These are phyloP conservation scores for Arctostaphylos glauca DNA, from an alignment of 148 eudicot species.

Conservation along the genomic window DNA sequence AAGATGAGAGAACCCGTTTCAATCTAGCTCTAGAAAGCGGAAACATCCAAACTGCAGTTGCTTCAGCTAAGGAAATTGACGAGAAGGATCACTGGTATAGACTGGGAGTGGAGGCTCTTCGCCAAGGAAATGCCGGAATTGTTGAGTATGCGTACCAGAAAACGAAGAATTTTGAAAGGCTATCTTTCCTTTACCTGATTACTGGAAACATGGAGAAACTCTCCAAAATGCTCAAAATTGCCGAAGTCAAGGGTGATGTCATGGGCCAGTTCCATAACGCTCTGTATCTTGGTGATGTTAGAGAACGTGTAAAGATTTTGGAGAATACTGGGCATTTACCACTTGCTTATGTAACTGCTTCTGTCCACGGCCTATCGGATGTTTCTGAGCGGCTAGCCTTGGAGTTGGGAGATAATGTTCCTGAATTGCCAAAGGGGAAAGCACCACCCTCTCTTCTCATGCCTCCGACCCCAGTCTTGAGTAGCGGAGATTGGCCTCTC, in stretches of 20 bases:
- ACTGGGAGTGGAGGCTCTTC: slow-evolving; percentile 79
- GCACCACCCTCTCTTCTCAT: slow-evolving; percentile 49
- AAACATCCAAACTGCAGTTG: slow-evolving; percentile 73
- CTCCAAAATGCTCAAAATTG: slow-evolving; percentile 75
- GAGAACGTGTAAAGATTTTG: slow-evolving; percentile 69
- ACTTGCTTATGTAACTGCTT: slow-evolving; percentile 71
- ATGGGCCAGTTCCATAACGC: slow-evolving; percentile 89
- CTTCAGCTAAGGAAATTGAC: slow-evolving; percentile 78
- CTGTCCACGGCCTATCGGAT: slow-evolving; percentile 62
- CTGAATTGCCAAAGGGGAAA: slow-evolving; percentile 49
- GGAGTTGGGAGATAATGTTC: slow-evolving; percentile 59
- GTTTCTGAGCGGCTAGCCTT: slow-evolving; percentile 55
- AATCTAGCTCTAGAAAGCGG: slow-evolving; percentile 76
- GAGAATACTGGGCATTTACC: slow-evolving; percentile 69
- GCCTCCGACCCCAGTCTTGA: slow-evolving; percentile 56
- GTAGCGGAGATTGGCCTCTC: slow-evolving; percentile 77
- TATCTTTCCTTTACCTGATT: slow-evolving; percentile 68
- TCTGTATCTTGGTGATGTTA: slow-evolving; percentile 65
- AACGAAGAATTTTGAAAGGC: slow-evolving; percentile 73
- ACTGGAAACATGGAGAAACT: slow-evolving; percentile 68
- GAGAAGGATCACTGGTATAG: slow-evolving; percentile 84
- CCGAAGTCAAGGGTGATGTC: slow-evolving; percentile 70
- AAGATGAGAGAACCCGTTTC: slow-evolving; percentile 78
- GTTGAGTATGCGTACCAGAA: slow-evolving; percentile 80
- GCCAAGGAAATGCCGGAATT: slow-evolving; percentile 76